Evolutionary conservation across 371 early-diverging fungal genomes (phyloP), one percentile per base, ranked within the genome.

Genomic region (Blastocladiella emersonii): DNA sequence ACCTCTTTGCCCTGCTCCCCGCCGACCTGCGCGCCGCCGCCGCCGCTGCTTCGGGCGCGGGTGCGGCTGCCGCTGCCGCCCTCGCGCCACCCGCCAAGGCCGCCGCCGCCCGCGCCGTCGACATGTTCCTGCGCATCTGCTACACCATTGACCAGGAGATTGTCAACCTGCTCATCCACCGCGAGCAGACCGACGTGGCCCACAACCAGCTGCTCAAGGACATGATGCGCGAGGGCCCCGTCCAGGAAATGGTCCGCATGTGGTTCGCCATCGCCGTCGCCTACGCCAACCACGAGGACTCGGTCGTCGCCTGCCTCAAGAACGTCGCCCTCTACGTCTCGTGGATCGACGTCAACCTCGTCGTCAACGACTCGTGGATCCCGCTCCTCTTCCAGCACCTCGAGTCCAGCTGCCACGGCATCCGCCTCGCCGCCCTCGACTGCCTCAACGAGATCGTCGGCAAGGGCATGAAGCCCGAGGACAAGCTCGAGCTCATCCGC

Each of bases 291-390:
- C 76, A 84, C 45, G 67, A 75, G 8, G 76, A 72, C 17, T 79
- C 88, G 57, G 85, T 87, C 23, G 81, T 77, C 62, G 66, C 77
- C 57, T 80, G 78, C 5, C 76, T 92, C 35, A 78, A 78, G 37
- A 79, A 82, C 35, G 80, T 86, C 61, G 85, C 85, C 25, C 76
- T 76, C 34, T 87, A 81, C 70, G 75, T 85, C 36, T 68, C 89
- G 17, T 96, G 97, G 97, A 90, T 94, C 70, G 95, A 95, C 71
- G 93, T 95, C 63, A 84, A 85, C 15, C 80, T 94, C 34, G 82
- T 96, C 48, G 89, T 90, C 57, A 88, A 88, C 69, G 85, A 89
- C 64, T 78, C 80, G 48, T 91, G 93, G 60, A 85, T 94, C 68
- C 73, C 76, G 5, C 74, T 84, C 4, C 74, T 96, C 57, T 89